These are phyloP conservation scores for Dactylella cylindrospora DNA, from an alignment of 2,329 filamentous ascomycete species.

Conservation along the genomic window DNA sequence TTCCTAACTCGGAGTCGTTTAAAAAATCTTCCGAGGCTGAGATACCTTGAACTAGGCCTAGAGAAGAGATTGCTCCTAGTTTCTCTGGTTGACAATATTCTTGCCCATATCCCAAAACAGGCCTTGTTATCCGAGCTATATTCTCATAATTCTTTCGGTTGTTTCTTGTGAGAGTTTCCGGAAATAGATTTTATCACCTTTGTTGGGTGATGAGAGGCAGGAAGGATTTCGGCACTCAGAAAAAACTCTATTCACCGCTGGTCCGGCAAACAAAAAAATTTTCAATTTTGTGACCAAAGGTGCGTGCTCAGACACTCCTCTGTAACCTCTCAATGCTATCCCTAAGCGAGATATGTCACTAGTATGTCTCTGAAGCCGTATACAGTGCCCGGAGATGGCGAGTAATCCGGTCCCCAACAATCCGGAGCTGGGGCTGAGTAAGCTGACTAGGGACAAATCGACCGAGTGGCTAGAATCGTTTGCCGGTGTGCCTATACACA, in stretches of 20 bases:
- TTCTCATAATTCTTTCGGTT: slow-evolving; percentile 6
- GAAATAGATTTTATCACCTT: slow-evolving; percentile 35
- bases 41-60: slow-evolving; percentile 30
- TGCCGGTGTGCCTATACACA: slow-evolving; percentile 11
- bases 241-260: no score
- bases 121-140: slow-evolving; percentile 19
- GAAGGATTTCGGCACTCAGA: no score
- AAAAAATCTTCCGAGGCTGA: slow-evolving; percentile 19
- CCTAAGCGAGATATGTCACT: no score
- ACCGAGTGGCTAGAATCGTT: not conserved
- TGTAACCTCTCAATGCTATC: no score
- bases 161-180: slow-evolving; percentile 23
- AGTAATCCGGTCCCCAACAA: slow-evolving; percentile 8
- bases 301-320: no score
- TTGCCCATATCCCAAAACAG: slow-evolving; percentile 5
- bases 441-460: not conserved
- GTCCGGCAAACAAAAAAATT: no score
- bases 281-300: no score
- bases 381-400: no score
- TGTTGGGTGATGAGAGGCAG: no score
- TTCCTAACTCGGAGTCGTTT: not conserved
- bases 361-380: no score
- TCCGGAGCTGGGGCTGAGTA: slow-evolving; percentile 2
- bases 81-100: slow-evolving; percentile 8
- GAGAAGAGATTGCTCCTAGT: slow-evolving; percentile 32